A percentile compares a stretch with the other conserved stretches of the same genome.
Evolutionary conservation across 2,329 filamentous ascomycete species (phyloP).

Genomic region (Cladobotryum protrusum): DNA sequence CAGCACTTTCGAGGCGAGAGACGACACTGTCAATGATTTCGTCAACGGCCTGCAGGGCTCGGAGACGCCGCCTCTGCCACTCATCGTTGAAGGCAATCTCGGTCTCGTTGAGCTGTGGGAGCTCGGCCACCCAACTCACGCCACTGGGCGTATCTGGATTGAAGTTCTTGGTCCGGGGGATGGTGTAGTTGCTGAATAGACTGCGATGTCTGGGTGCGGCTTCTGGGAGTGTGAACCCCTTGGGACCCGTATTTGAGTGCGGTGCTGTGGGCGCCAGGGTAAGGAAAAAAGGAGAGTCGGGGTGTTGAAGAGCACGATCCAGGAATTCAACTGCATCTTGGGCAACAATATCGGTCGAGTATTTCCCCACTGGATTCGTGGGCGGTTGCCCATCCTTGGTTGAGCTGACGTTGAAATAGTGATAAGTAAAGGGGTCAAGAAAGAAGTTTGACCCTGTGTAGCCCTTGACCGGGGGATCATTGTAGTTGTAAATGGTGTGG

Average conservation of each 20-base stretch:
- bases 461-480: slow-evolving; percentile 49
- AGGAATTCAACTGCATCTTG: slow-evolving; percentile 55
- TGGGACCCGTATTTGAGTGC: slow-evolving; percentile 36
- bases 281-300: slow-evolving; percentile 59
- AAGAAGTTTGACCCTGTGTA: slow-evolving; percentile 47
- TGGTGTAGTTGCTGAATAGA: slow-evolving; percentile 52
- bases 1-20: slow-evolving; percentile 8
- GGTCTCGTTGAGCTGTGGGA: slow-evolving; percentile 34
- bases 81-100: slow-evolving; percentile 42
- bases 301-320: slow-evolving; percentile 46
- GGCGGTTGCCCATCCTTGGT: slow-evolving; percentile 18
- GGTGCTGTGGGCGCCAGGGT: slow-evolving; percentile 60
- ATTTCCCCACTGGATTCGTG: slow-evolving; percentile 27
- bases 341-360: slow-evolving; percentile 52
- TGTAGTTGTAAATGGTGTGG: slow-evolving; percentile 55
- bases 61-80: slow-evolving; percentile 46
- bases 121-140: slow-evolving; percentile 42
- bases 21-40: slow-evolving; percentile 46
- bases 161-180: slow-evolving; percentile 59
- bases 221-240: slow-evolving; percentile 42
- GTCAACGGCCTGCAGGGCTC: slow-evolving; percentile 48
- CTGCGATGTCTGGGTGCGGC: slow-evolving; percentile 55
- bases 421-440: slow-evolving; percentile 32
- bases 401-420: slow-evolving; percentile 43
- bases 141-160: slow-evolving; percentile 49